A percentile compares a stretch with the other conserved stretches of the same genome.
Evolutionary conservation across 2,329 filamentous ascomycete species (phyloP).

Genomic region (Eutypella sp.): DNA sequence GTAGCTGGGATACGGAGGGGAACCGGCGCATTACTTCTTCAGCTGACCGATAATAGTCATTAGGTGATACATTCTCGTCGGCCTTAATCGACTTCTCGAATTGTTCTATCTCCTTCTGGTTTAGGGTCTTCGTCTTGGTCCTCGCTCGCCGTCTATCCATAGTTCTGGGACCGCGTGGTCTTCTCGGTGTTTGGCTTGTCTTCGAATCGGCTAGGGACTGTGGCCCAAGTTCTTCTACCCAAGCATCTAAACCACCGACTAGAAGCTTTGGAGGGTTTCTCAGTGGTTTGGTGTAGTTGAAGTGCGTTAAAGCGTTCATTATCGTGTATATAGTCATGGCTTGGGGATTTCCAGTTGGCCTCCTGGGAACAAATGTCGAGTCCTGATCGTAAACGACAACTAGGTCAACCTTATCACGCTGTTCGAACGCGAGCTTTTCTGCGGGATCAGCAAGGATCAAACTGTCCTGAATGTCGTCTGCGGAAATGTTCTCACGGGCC

Average conservation of each 20-base stretch:
- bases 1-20: conserved; percentile 61
- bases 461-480: conserved; percentile 58
- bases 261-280: conserved; percentile 72
- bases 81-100: conserved; percentile 75
- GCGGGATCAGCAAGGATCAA: conserved; percentile 65
- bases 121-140: conserved; percentile 60
- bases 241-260: conserved; percentile 77
- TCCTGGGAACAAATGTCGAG: conserved; percentile 46
- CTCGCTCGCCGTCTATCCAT: conserved; percentile 34
- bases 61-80: conserved; percentile 46
- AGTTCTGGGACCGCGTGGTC: conserved; percentile 9
- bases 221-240: conserved; percentile 75
- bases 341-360: conserved; percentile 29
- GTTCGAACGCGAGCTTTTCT: conserved; percentile 72
- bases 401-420: conserved; percentile 72
- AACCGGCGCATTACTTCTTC: conserved; percentile 83
- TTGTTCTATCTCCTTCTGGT: conserved; percentile 71
- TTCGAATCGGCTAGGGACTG: conserved; percentile 50
- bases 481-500: conserved; percentile 61
- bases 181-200: conserved; percentile 10
- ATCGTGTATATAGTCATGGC: conserved; percentile 63
- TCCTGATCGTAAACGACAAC: conserved; percentile 86
- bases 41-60: conserved; percentile 60
- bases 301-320: conserved; percentile 74
- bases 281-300: conserved; percentile 73